phyloP scores from a whole-genome alignment of 352 stramenopile genomes.

The Globisporangium yorkense region DNA sequence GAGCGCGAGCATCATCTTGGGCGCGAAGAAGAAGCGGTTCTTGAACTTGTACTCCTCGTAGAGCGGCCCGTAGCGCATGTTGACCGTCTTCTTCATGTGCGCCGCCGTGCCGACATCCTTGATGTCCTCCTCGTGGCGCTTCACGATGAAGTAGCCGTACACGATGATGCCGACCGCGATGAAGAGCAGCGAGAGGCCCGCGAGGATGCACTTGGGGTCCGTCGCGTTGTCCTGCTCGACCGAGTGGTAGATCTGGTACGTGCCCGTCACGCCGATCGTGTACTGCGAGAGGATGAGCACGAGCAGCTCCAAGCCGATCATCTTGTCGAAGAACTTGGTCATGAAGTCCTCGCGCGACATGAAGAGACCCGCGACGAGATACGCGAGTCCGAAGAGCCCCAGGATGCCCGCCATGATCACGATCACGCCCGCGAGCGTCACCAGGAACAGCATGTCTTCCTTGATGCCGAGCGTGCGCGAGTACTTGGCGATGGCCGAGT shows the following conservation, averaged over 20 bases:
- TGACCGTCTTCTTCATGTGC: conserved; percentile 80
- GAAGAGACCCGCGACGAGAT: conserved; percentile 44
- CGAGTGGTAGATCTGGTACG: conserved; percentile 84
- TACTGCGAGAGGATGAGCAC: conserved; percentile 81
- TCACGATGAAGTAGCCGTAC: conserved; percentile 69
- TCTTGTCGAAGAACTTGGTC: conserved; percentile 79
- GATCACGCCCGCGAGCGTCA: conserved; percentile 69
- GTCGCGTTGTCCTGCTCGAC: conserved; percentile 41
- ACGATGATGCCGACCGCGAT: conserved; percentile 71
- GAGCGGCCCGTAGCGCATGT: conserved; percentile 72
- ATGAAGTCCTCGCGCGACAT: conserved; percentile 71
- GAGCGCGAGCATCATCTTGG: conserved; percentile 72
- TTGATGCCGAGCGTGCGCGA: conserved; percentile 61
- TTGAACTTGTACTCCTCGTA: conserved; percentile 89
- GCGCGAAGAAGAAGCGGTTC: conserved; percentile 80
- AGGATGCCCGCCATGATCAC: conserved; percentile 67
- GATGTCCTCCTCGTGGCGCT: conserved; percentile 69
- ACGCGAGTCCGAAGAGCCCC: conserved; percentile 53
- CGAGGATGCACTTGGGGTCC: conserved; percentile 62
- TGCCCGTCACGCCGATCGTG: conserved; percentile 76
- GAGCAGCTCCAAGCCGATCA: conserved; percentile 72
- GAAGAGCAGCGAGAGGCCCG: conserved; percentile 50
- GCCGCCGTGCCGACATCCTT: conserved; percentile 66
- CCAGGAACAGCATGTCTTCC: conserved; percentile 78
- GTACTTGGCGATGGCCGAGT: conserved; percentile 68